Base-by-base conservation (phyloP, 495 filamentous ascomycete species). In the Trichocladium antarcticum region DNA sequence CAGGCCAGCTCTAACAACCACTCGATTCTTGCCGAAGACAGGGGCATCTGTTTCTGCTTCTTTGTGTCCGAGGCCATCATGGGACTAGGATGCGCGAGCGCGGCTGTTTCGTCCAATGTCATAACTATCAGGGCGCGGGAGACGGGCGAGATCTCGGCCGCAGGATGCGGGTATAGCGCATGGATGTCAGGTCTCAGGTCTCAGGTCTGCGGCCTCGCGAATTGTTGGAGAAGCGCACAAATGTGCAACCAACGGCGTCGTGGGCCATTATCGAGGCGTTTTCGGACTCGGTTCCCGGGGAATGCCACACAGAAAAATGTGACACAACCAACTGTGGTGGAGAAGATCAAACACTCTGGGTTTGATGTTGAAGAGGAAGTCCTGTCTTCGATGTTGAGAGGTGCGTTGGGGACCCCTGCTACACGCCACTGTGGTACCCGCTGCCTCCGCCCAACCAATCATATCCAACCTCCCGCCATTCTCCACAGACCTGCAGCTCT, bases 271-370 rank as follows among this genome's bases (percentile, higher is more conserved):
- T 38, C 37, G 11, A 2, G 35, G n/a, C n/a, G n/a, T n/a, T n/a
- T n/a, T n/a, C n/a, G n/a, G n/a, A n/a, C 32, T 43, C 42, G 31
- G 22, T 9, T 42, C 19, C 21, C 36, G 12, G 31, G 21, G 42
- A n/a, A 14, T 37, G 37, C 27, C 41, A 28, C 31, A 27, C 20
- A 29, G n/a, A 31, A 24, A 42, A 36, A 43, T 58, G 53, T 46
- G 47, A 58, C 53, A 46, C 24, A 19, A 31, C 20, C 28, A 39
- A 19, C 27, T 41, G 49, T 36, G 58, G 37, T 42, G 11, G 24
- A 12, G 59, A 47, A 47, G 59, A 62, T 62, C 59, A 62, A 62
- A 62, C 59, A 32, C 46, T 31, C 21, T 19, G 55, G 54, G 51
- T 27, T 24, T 16, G 39, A 32, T 36, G 41, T 55, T 35, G 39